phyloP scores from a whole-genome alignment of 2,329 filamentous ascomycete genomes.

The Aureobasidium sp. region DNA sequence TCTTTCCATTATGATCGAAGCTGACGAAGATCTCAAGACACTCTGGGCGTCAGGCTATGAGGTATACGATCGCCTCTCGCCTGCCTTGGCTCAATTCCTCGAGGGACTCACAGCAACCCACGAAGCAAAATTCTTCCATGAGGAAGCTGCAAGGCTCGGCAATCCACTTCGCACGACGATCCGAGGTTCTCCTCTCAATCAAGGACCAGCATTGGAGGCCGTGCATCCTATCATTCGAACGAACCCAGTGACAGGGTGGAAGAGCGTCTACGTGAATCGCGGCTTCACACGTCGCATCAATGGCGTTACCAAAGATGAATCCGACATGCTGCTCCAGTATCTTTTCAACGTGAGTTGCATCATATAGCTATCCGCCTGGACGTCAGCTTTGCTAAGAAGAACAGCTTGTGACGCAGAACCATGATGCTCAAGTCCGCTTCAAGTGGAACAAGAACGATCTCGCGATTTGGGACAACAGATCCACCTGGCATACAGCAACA shows the following conservation, averaged over 20 bases:
- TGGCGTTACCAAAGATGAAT: conserved; percentile 42
- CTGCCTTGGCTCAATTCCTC: conserved; percentile 50
- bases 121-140: conserved; percentile 32
- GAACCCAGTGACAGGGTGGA: conserved; percentile 57
- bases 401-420: conserved; percentile 48
- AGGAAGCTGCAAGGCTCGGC: conserved; percentile 48
- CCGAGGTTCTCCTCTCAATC: conserved; percentile 39
- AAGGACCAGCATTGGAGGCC: conserved; percentile 38
- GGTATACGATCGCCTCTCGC: conserved; percentile 50
- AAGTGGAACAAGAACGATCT: conserved; percentile 59
- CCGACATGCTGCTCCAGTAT: conserved; percentile 13
- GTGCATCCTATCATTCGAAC: conserved; percentile 51
- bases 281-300: conserved; percentile 52
- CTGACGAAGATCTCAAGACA: neutral
- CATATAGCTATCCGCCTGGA: neutral
- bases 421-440: conserved; percentile 63
- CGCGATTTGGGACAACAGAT: conserved; percentile 56
- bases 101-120: conserved; percentile 46
- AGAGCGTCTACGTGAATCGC: conserved; percentile 53
- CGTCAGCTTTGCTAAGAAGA: conserved; percentile 20
- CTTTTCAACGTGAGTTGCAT: conserved; percentile 11
- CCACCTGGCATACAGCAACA: conserved; percentile 12
- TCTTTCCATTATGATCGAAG: neutral
- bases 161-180: conserved; percentile 43
- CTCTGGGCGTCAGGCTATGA: conserved; percentile 45